Evolutionary conservation across 1,284 basidiomycete species (phyloP).

Genomic region (Schizophyllum amplum): DNA sequence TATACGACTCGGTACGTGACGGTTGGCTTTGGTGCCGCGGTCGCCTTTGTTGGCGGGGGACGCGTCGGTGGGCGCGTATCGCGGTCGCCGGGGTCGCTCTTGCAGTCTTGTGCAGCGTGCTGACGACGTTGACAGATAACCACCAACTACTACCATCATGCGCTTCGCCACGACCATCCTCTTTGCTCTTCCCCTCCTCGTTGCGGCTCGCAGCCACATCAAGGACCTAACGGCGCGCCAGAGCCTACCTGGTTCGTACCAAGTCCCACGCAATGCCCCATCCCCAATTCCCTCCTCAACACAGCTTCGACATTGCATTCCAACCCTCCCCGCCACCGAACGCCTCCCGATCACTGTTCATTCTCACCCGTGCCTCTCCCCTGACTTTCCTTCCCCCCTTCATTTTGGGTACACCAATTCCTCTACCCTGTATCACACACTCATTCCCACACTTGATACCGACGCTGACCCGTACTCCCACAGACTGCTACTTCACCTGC

Average conservation of each 20-base stretch:
- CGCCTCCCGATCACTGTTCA: background rate
- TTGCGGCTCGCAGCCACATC: constrained; percentile 1
- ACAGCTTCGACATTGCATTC: no score
- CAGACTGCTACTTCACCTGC: constrained; percentile 46
- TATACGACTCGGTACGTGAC: background rate
- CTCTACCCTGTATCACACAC: background rate
- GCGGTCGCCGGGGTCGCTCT: background rate
- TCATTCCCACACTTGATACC: background rate
- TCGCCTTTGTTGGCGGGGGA: background rate
- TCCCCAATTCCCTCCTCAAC: no score
- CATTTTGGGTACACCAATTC: background rate
- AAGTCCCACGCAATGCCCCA: background rate
- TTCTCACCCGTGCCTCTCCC: background rate
- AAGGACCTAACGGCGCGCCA: constrained; percentile 16
- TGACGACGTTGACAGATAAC: background rate
- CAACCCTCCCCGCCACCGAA: no score
- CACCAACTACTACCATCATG: background rate
- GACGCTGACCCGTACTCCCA: background rate
- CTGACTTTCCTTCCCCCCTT: no score
- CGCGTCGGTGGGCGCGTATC: no score
- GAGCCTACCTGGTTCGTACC: constrained; percentile 27
- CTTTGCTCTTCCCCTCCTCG: background rate
- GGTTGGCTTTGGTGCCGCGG: background rate
- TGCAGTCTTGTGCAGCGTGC: background rate
- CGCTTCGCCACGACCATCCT: background rate